Percentiles rank a stretch among this genome's conserved stretches.
phyloP scores from a whole-genome alignment of 179 eudicot species.

The Beta macrorhiza region DNA sequence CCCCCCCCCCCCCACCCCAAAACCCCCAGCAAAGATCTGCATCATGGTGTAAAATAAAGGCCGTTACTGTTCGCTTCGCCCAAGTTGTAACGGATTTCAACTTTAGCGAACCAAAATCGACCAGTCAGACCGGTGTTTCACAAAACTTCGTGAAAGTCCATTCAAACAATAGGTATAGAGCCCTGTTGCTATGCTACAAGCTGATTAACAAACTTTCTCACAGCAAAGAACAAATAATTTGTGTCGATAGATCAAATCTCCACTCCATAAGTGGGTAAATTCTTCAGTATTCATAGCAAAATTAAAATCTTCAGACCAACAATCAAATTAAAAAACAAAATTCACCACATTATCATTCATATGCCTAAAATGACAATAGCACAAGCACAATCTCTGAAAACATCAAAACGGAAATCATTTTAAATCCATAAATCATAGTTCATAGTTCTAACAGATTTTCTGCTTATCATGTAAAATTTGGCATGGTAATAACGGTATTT shows the following conservation, averaged over 20 bases:
- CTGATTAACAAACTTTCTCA: neutral
- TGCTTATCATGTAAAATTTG: neutral
- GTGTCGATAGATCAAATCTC: neutral
- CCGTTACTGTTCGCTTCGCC: too few relatives aligned
- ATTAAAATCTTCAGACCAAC: neutral
- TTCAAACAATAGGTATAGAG: neutral
- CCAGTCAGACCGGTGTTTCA: too few relatives aligned
- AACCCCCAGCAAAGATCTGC: too few relatives aligned
- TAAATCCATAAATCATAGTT: too few relatives aligned
- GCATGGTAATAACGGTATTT: neutral
- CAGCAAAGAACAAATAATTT: neutral
- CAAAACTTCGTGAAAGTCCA: neutral
- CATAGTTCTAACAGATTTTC: neutral
- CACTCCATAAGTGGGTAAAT: neutral
- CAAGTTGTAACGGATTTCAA: too few relatives aligned
- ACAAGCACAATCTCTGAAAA: neutral
- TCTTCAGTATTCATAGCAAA: neutral
- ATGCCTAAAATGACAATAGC: neutral
- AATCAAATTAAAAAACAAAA: too few relatives aligned
- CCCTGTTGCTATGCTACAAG: neutral
- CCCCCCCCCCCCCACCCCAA: too few relatives aligned
- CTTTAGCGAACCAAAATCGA: too few relatives aligned
- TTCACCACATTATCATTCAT: too few relatives aligned
- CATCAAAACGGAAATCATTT: neutral
- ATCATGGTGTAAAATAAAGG: too few relatives aligned